phyloP scores from a whole-genome alignment of 2,329 filamentous ascomycete genomes.

The Aureobasidium uvarum region DNA sequence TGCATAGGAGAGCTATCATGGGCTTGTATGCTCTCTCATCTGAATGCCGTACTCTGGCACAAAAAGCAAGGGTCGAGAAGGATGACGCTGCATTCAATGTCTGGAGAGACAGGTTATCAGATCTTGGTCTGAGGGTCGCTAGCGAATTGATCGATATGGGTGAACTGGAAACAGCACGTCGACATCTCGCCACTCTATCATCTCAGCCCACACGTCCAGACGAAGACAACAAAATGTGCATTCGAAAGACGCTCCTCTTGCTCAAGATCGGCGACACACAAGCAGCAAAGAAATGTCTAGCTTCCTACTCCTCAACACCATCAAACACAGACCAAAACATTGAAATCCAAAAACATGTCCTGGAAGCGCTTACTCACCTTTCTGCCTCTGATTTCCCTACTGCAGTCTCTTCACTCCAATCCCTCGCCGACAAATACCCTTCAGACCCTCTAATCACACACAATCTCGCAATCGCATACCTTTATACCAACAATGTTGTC shows the following conservation, averaged over 20 bases:
- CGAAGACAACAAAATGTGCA: conserved; percentile 34
- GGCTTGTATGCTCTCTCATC: conserved; percentile 78
- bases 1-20: conserved; percentile 77
- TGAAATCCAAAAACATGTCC: conserved; percentile 27
- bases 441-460: conserved; percentile 70
- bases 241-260: conserved; percentile 63
- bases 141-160: conserved; percentile 80
- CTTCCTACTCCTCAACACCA: conserved; percentile 32
- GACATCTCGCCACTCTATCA: conserved; percentile 56
- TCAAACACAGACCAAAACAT: background rate
- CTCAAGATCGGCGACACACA: conserved; percentile 75
- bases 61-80: conserved; percentile 45
- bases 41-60: conserved; percentile 35
- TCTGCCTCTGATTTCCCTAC: conserved; percentile 69
- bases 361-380: conserved; percentile 72
- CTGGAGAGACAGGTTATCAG: conserved; percentile 71
- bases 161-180: conserved; percentile 73
- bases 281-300: conserved; percentile 32
- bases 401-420: conserved; percentile 62
- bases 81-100: conserved; percentile 58
- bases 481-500: conserved; percentile 76
- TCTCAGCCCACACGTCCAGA: background rate
- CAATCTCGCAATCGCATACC: conserved; percentile 77
- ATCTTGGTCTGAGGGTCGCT: conserved; percentile 66
- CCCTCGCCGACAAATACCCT: conserved; percentile 48